A percentile compares a stretch with the other conserved stretches of the same genome.
These are phyloP conservation scores for Mycosphaerelloides madeirae DNA, from an alignment of 2,329 filamentous ascomycete genomes.

Conservation along the genomic window DNA sequence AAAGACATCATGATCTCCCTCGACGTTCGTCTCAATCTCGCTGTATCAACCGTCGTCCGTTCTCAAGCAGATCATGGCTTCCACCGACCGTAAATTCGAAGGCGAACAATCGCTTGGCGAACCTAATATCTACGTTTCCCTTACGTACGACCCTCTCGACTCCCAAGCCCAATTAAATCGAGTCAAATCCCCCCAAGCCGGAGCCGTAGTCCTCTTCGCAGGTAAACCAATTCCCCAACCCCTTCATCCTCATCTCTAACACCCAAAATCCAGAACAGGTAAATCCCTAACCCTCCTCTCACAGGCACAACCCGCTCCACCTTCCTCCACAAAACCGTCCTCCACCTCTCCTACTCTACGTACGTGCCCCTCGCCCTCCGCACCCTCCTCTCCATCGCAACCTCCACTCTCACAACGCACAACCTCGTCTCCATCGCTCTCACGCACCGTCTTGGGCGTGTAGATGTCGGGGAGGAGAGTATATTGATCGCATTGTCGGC, in stretches of 20 bases:
- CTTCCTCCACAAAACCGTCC: constrained; percentile 67
- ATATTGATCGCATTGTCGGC: constrained; percentile 83
- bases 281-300: constrained; percentile 2
- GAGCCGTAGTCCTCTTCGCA: constrained; percentile 71
- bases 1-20: no score
- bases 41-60: background rate
- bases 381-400: constrained; percentile 63
- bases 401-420: constrained; percentile 56
- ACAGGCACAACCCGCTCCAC: constrained; percentile 60
- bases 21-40: background rate
- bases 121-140: constrained; percentile 57
- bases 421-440: constrained; percentile 69
- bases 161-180: constrained; percentile 55
- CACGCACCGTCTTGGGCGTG: constrained; percentile 76
- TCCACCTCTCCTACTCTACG: constrained; percentile 68
- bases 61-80: background rate
- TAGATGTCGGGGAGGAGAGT: constrained; percentile 88
- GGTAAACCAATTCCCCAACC: constrained; percentile 43
- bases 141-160: constrained; percentile 61
- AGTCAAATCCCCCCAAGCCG: constrained; percentile 68
- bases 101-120: constrained; percentile 26
- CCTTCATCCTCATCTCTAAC: background rate
- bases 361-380: constrained; percentile 67
- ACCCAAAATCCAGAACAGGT: constrained; percentile 22
- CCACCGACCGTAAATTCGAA: constrained; percentile 13